These are phyloP conservation scores for Aspergillus alliaceus DNA, from an alignment of 2,329 filamentous ascomycete species.

Conservation along the genomic window DNA sequence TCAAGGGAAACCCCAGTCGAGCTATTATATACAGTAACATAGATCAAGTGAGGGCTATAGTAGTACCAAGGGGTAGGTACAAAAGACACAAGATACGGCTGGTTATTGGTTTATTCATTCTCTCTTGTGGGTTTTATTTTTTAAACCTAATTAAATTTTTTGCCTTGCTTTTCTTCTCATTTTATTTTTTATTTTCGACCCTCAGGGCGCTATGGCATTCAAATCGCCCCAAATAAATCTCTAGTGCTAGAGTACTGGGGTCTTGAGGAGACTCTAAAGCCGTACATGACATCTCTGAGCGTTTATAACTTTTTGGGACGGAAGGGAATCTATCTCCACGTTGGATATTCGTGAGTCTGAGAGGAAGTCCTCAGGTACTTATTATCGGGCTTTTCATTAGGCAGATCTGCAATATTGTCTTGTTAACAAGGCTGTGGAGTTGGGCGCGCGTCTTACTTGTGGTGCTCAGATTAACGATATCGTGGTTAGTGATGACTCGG, in stretches of 20 bases:
- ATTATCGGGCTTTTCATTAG: slow-evolving; percentile 58
- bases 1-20: too few species aligned
- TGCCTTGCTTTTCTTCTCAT: too few species aligned
- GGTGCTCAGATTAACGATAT: slow-evolving; percentile 48
- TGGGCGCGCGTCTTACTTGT: slow-evolving; percentile 50
- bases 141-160: too few species aligned
- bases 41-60: too few species aligned
- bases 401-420: slow-evolving; percentile 53
- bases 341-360: slow-evolving; percentile 51
- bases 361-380: slow-evolving; percentile 33
- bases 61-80: too few species aligned
- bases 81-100: too few species aligned
- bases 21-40: too few species aligned
- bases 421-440: slow-evolving; percentile 47
- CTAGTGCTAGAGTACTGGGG: slow-evolving; percentile 45
- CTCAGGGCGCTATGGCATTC: too few species aligned
- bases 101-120: too few species aligned
- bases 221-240: too few species aligned
- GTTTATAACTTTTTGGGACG: slow-evolving; percentile 53
- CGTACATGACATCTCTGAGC: slow-evolving; percentile 43
- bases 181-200: too few species aligned
- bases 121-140: too few species aligned
- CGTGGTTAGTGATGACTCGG: slow-evolving; percentile 28
- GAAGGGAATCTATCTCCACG: slow-evolving; percentile 52
- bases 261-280: slow-evolving; percentile 42